Percentiles rank a stretch among this genome's conserved stretches.
These are phyloP conservation scores for Tolypocladium album DNA, from an alignment of 2,329 filamentous ascomycete genomes.

Conservation along the genomic window DNA sequence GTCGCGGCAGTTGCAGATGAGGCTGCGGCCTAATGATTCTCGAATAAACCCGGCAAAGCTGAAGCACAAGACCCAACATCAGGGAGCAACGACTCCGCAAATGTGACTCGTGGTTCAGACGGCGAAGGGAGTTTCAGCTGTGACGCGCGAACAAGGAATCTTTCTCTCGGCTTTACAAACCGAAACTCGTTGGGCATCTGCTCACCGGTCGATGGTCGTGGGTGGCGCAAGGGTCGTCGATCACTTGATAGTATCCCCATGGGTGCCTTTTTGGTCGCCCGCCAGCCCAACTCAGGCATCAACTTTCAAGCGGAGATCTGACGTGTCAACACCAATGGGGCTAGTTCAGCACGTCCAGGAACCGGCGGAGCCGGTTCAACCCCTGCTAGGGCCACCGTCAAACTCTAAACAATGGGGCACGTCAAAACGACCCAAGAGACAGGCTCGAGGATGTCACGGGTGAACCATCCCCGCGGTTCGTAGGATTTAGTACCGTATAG, in stretches of 20 bases:
- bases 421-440: neutral
- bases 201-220: neutral
- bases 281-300: neutral
- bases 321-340: neutral
- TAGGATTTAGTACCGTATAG: too few relatives aligned
- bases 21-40: constrained; percentile 4
- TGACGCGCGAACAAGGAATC: neutral
- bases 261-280: neutral
- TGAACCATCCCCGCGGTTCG: too few relatives aligned
- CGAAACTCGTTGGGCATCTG: neutral
- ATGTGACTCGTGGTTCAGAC: neutral
- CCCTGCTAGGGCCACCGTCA: neutral
- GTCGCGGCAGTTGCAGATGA: constrained; percentile 13
- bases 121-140: neutral
- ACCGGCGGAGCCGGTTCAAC: neutral
- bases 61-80: neutral
- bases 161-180: neutral
- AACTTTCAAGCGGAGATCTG: neutral
- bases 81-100: neutral
- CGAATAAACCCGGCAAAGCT: neutral
- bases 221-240: neutral
- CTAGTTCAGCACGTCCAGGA: neutral
- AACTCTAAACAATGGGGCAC: neutral
- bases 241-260: neutral
- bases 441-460: neutral